phyloP scores from a whole-genome alignment of 2,329 filamentous ascomycete genomes.

The Cercospora janseana region DNA sequence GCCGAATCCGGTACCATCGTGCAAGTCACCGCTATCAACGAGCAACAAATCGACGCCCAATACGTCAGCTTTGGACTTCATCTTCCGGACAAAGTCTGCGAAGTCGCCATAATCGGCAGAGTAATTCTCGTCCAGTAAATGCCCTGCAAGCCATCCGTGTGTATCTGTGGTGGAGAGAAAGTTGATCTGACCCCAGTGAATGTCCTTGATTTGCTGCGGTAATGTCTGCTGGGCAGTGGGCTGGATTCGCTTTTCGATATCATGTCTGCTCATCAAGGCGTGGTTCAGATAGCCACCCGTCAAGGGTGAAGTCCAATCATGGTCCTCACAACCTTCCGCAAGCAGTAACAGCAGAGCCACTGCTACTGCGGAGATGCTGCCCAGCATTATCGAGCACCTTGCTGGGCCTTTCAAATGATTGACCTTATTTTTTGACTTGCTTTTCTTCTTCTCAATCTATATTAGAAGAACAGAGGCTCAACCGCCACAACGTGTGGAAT shows the following conservation, averaged over 20 bases:
- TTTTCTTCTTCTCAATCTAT: too few relatives aligned
- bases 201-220: conserved; percentile 26
- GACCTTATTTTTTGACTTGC: too few relatives aligned
- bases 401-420: neutral
- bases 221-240: conserved; percentile 22
- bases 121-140: conserved; percentile 60
- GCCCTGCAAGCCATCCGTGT: conserved; percentile 55
- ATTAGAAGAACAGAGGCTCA: too few relatives aligned
- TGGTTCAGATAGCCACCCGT: conserved; percentile 23
- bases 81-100: conserved; percentile 58
- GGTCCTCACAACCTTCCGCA: conserved; percentile 22
- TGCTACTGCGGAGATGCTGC: conserved; percentile 9
- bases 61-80: conserved; percentile 58
- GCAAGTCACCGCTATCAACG: conserved; percentile 64
- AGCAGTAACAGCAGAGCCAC: conserved; percentile 17
- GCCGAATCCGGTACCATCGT: conserved; percentile 62
- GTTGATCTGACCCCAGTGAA: conserved; percentile 28
- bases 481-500: too few relatives aligned
- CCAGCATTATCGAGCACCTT: conserved; percentile 17
- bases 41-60: conserved; percentile 60
- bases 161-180: conserved; percentile 55
- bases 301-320: conserved; percentile 25
- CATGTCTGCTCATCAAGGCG: conserved; percentile 18
- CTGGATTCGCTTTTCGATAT: conserved; percentile 22
- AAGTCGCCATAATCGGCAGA: conserved; percentile 67